Evolutionary conservation across 371 early-diverging fungal genomes (phyloP).

Genomic region (Fennellomyces sp.): DNA sequence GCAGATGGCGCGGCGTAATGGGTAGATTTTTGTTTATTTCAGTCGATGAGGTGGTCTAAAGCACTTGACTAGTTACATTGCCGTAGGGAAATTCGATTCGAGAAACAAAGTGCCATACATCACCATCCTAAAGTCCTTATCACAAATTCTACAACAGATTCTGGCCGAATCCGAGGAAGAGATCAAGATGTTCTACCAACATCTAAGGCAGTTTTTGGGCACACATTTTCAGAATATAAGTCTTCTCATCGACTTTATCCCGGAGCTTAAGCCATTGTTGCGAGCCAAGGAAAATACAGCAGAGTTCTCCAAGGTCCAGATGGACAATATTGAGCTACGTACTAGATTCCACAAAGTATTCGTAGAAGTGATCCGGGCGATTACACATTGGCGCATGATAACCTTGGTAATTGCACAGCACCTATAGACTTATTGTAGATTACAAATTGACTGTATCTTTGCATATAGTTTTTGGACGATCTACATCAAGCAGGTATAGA

Average conservation of each 20-base stretch:
- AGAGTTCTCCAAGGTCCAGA: too few species aligned
- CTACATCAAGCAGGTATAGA: slow-evolving; percentile 38
- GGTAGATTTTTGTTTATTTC: slow-evolving; percentile 27
- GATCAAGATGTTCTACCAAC: slow-evolving; percentile 33
- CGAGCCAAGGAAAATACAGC: slow-evolving; percentile 11
- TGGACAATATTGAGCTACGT: slow-evolving; percentile 44
- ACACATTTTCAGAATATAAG: slow-evolving; percentile 38
- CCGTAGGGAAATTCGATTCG: slow-evolving; percentile 43
- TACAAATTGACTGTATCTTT: not conserved
- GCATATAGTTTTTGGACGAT: slow-evolving; percentile 43
- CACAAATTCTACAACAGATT: slow-evolving; percentile 47
- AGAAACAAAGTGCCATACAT: slow-evolving; percentile 44
- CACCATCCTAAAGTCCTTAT: slow-evolving; percentile 38
- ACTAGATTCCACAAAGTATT: slow-evolving; percentile 43
- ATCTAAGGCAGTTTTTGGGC: slow-evolving; percentile 29
- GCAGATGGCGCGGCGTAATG: slow-evolving; percentile 38
- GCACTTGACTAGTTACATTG: slow-evolving; percentile 36
- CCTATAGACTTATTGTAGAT: not conserved
- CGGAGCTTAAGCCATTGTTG: slow-evolving; percentile 38
- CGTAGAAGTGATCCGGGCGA: slow-evolving; percentile 41
- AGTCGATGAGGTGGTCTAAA: too few species aligned
- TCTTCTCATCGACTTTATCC: slow-evolving; percentile 36
- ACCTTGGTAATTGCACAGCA: slow-evolving; percentile 33
- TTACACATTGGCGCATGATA: slow-evolving; percentile 43
- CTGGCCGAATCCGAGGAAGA: slow-evolving; percentile 46